Evolutionary conservation across 495 filamentous ascomycete genomes (phyloP).

Genomic region (Pyrenula massariospora): DNA sequence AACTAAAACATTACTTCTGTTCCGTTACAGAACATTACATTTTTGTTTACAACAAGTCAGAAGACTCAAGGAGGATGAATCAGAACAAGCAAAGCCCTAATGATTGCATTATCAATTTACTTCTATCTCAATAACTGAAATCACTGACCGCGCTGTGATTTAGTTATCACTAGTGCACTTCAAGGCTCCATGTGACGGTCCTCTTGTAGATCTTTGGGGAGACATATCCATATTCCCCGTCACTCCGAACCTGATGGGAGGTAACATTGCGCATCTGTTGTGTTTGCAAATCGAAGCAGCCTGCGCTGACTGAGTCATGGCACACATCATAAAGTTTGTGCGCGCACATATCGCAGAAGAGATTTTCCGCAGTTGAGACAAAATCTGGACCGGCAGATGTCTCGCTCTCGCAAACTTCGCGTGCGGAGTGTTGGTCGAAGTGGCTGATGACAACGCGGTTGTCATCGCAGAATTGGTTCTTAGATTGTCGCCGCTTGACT

Average conservation of each 20-base stretch:
- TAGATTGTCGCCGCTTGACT: neutral
- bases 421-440: neutral
- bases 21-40: too few relatives aligned
- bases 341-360: neutral
- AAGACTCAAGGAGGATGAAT: too few relatives aligned
- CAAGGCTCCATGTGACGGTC: neutral
- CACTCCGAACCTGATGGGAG: neutral
- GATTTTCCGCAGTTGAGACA: neutral
- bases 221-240: neutral
- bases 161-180: too few relatives aligned
- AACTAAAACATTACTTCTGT: too few relatives aligned
- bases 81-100: too few relatives aligned
- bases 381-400: neutral
- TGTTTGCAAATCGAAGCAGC: neutral
- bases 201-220: neutral
- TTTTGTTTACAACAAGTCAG: too few relatives aligned
- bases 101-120: too few relatives aligned
- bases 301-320: neutral
- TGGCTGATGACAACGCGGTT: neutral
- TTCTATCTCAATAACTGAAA: too few relatives aligned
- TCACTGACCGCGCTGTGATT: too few relatives aligned
- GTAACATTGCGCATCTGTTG: neutral
- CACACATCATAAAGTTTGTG: neutral
- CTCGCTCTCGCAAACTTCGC: neutral
- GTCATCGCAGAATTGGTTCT: neutral